These are phyloP conservation scores for Lepidium aucheri DNA, from an alignment of 345 rosid genomes.

Conservation along the genomic window DNA sequence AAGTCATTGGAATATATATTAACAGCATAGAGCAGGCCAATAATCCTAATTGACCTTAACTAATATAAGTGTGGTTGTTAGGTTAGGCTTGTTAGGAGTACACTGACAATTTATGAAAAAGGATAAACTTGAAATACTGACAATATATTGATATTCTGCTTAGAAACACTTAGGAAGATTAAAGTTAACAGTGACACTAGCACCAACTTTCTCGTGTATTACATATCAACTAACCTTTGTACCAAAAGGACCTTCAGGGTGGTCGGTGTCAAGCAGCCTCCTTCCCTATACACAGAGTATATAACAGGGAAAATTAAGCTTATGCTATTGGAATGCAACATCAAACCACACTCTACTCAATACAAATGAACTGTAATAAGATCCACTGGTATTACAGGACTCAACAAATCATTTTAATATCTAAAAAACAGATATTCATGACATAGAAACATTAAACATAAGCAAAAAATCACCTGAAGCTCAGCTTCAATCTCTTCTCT, in stretches of 20 bases:
- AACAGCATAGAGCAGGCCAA: background rate
- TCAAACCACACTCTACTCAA: background rate
- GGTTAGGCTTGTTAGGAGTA: background rate
- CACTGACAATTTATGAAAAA: background rate
- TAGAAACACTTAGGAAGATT: background rate
- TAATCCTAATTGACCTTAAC: background rate
- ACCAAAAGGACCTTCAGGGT: conserved; percentile 78
- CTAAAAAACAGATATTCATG: background rate
- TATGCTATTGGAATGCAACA: background rate
- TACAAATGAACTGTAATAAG: background rate
- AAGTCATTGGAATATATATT: background rate
- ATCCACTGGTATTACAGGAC: background rate
- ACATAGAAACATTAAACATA: background rate
- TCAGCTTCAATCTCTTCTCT: conserved; percentile 68
- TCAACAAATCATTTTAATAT: background rate
- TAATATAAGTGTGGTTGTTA: background rate
- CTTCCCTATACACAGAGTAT: conserved; percentile 45
- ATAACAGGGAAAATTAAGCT: background rate
- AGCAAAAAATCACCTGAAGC: conserved; percentile 40
- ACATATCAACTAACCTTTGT: conserved; percentile 54
- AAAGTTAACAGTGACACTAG: background rate
- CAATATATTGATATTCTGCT: background rate
- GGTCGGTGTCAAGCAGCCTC: conserved; percentile 53
- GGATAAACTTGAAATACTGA: background rate
- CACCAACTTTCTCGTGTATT: background rate